phyloP scores from a whole-genome alignment of 73 alveolate species.

The Paramecium primaurelia region DNA sequence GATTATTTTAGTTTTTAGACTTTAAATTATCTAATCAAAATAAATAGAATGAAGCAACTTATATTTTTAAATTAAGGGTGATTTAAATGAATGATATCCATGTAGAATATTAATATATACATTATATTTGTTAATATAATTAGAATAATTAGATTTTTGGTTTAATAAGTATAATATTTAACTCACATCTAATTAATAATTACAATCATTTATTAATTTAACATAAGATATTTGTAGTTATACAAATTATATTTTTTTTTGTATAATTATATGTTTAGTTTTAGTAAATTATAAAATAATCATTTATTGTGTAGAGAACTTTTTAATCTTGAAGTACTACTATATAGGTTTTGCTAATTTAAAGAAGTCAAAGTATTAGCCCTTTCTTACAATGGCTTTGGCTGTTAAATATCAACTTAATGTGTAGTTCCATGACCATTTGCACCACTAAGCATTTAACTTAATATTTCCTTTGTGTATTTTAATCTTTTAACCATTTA shows the following conservation, averaged over 20 bases:
- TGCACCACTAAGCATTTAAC: background rate
- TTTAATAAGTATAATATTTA: background rate
- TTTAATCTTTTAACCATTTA: constrained; percentile 95
- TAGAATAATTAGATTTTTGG: background rate
- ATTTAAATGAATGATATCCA: no score
- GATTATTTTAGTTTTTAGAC: background rate
- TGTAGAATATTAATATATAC: no score
- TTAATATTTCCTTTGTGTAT: constrained; percentile 85
- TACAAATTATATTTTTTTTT: no score
- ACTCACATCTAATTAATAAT: background rate
- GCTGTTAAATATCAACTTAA: background rate
- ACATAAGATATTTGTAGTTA: no score
- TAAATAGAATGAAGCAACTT: background rate
- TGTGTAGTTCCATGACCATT: background rate
- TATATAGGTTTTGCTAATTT: background rate
- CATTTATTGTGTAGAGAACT: background rate
- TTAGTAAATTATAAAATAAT: background rate
- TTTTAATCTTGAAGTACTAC: constrained; percentile 22
- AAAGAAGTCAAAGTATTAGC: background rate
- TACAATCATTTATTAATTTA: background rate
- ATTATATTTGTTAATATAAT: no score
- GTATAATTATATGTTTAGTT: background rate
- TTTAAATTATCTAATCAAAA: background rate
- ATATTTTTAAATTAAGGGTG: no score
- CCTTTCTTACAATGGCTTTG: background rate